Evolutionary conservation across 2,329 filamentous ascomycete genomes (phyloP), one percentile per base, ranked within the genome.

Genomic region (Penicillium paneum): DNA sequence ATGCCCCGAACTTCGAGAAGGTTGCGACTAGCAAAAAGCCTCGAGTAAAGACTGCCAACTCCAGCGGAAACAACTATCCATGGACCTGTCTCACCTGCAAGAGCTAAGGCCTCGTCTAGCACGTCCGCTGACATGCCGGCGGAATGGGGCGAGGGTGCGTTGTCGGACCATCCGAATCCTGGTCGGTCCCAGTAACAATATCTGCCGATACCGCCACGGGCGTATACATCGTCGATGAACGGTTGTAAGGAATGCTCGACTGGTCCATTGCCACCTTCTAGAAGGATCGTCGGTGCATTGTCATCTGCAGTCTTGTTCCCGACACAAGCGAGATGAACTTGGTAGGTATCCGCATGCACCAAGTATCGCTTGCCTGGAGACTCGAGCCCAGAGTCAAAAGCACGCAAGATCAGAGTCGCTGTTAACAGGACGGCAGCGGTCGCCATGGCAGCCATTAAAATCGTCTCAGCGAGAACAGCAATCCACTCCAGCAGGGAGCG

Each of bases 131-230:
- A 88, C 83, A 97, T 96, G 40, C 92, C 91, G 5, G 91, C 93
- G 5, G 90, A 96, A 64, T 96, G 87, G 0, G 94, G 94, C 6
- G 92, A 97, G 2, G 94, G 94, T 0, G 93, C 91, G 52, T 94
- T 93, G 73, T 99, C 94, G 43, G 85, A 84, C 86, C 91, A 96
- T 7, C 83, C 93, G 52, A 93, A 83, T 1, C 94, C 94, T 0
- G 94, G 94, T 21, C 94, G 88, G 70, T 99, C 94, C 70, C 90
- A 92, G 73, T 96, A 97, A 79, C 94, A 99, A 76, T 96, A 97
- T 56, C 93, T 86, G 52, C 80, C 78, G 64, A 99, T 94, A 42
- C 88, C 89, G 36, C 90, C 90, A 65, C 94, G 94, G 60, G 84
- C 79, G 60, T 91, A 79, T 1, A 89, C 86, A 52, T 85, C 80